Evolutionary conservation across 2,329 filamentous ascomycete genomes (phyloP), one percentile per base, ranked within the genome.

Genomic region (Cucurbitaria berberidis): DNA sequence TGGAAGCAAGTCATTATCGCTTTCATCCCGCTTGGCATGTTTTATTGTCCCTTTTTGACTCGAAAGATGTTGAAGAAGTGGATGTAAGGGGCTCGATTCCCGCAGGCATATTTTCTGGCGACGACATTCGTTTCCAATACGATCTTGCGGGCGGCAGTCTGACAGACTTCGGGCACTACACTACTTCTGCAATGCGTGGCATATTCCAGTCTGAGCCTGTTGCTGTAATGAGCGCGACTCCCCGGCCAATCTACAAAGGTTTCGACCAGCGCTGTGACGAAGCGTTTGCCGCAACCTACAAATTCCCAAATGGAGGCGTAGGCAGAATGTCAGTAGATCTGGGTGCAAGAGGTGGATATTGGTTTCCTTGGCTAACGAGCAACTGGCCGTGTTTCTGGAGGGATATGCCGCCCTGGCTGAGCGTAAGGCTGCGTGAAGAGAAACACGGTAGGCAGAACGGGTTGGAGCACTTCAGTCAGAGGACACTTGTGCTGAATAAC

Each of bases 1-100:
- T 81, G 45, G 78, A 81, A 65, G 78, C 78, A 3, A 71, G 73
- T 48, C 76, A 78, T 53, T 78, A 76, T 68, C 74, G 75, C 42
- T 78, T 79, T 58, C 76, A 79, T 58, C 77, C 77, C 0, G 72
- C 76, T 0, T 73, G 75, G 51, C 70, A 74, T 55, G 46, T 62
- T 5, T 74, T 75, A 51, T 62, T 74, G 13, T 56, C 68, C 2
- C 65, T 78, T 8, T 66, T 78, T 48, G 64, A 76, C 27, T 59
- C 63, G 3, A 55, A 58, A 3, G 59, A 72, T 42, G 71, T 77
- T 30, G 71, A 74, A 19, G 56, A 67, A 6, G 68, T 74, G 6
- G 57, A 74, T 11, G 66, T 62, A 3, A 69, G 63, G 5, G 61
- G 68, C 26, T 60, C 63, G 1, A 30, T 68, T 4, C 64, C 68